These are phyloP conservation scores for Heterobasidion parviporum DNA, from an alignment of 1,284 basidiomycete species.

Conservation along the genomic window DNA sequence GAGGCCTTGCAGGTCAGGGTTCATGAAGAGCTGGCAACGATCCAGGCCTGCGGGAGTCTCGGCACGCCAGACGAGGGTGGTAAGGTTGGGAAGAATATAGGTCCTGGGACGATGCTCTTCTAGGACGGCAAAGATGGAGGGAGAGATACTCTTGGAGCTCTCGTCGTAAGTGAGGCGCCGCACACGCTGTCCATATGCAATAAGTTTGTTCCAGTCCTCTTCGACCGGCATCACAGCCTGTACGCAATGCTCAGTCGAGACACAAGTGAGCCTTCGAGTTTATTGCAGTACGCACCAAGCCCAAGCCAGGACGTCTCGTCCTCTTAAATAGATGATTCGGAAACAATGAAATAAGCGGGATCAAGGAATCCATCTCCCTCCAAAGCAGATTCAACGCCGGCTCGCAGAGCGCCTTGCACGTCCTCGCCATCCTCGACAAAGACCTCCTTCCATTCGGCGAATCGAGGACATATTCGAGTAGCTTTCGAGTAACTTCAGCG, in stretches of 20 bases:
- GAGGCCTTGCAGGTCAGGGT: constrained; percentile 47
- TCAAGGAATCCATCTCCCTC: constrained; percentile 68
- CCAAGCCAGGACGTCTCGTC: constrained; percentile 59
- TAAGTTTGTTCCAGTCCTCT: constrained; percentile 58
- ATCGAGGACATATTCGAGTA: constrained; percentile 64
- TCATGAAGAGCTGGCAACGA: constrained; percentile 54
- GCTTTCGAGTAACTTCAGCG: constrained; percentile 48
- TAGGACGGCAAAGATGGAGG: constrained; percentile 57
- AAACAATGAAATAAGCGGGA: constrained; percentile 63
- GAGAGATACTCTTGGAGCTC: constrained; percentile 48
- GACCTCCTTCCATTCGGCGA: constrained; percentile 45
- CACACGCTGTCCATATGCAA: constrained; percentile 58
- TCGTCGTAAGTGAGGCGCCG: constrained; percentile 63
- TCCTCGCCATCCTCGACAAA: constrained; percentile 49
- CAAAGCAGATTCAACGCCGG: constrained; percentile 67
- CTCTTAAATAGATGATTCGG: constrained; percentile 58
- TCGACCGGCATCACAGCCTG: constrained; percentile 53
- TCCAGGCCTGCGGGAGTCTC: constrained; percentile 58
- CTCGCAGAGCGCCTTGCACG: constrained; percentile 62
- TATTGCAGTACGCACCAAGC: constrained; percentile 47
- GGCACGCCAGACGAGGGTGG: constrained; percentile 61
- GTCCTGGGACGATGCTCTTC: constrained; percentile 51
- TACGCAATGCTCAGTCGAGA: constrained; percentile 7
- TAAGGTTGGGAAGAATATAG: constrained; percentile 61
- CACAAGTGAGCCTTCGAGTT: constrained; percentile 6